Evolutionary conservation across 1,139 yeast genomes (phyloP), one percentile per base, ranked within the genome.

Genomic region (Suhomyces bribrorum): DNA sequence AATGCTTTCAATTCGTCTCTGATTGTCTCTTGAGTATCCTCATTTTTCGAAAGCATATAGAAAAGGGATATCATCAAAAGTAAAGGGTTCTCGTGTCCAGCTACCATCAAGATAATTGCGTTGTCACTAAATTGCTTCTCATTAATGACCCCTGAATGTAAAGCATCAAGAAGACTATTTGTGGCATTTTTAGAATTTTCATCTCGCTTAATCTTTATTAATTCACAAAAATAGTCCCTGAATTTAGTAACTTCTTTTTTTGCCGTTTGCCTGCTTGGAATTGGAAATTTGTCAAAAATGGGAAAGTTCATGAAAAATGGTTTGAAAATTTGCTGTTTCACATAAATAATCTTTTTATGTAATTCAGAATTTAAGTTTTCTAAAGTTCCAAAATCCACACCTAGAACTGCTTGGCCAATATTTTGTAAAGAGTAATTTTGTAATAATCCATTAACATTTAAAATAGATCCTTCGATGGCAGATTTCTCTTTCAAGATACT

Each of bases 71-170:
- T 67, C 47, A 79, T 52, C 12, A 79, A 56, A 14, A 80, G 51
- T 43, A 77, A 79, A 0, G 86, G 86, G 43, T 80, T 80, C 47
- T 80, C 86, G 54, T 80, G 85, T 0, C 85, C 85, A 0, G 86
- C 75, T 32, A 80, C 76, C 59, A 79, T 61, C 3, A 78, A 59
- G 18, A 80, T 79, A 13, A 78, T 73, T n/a, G 78, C 67, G 54
- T 80, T 80, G 50, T 80, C 85, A 2, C 66, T 56, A 43, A 77
- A 67, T 47, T 79, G 83, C 34, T 69, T 64, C 34, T 66, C 61
- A 2, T 72, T 63, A 2, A 80, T 60, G 2, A 45, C 44, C 0
- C 68, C 73, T 4, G 48, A 48, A 4, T 63, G 53, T 29, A 64
- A 56, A 1, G 80, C 79, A 14, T 62, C 50, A 14, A 64, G 54